Percentiles rank a stretch among this genome's conserved stretches.
Evolutionary conservation across 352 stramenopile species (phyloP).

Genomic region (Phytophthora pluvialis): DNA sequence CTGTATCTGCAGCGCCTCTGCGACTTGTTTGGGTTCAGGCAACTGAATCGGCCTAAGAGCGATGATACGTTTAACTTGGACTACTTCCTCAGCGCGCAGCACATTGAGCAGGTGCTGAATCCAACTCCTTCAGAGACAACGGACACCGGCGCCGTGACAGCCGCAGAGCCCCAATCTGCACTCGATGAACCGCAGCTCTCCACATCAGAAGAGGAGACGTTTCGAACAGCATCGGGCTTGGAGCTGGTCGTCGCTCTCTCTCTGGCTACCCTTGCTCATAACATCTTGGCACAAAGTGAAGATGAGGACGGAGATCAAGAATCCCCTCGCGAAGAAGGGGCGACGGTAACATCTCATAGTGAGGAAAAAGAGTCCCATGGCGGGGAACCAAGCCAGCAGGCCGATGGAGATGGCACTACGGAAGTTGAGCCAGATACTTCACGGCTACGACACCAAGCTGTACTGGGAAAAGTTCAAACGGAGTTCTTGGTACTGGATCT

Average conservation of each 20-base stretch:
- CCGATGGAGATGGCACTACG: background rate
- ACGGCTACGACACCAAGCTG: slow-evolving; percentile 6
- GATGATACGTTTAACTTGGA: slow-evolving; percentile 48
- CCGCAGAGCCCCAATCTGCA: background rate
- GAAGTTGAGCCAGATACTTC: slow-evolving; percentile 5
- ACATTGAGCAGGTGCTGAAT: slow-evolving; percentile 53
- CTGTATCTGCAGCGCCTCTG: slow-evolving; percentile 58
- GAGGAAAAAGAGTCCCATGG: slow-evolving; percentile 3
- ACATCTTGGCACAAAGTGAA: slow-evolving; percentile 41
- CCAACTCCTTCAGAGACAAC: background rate
- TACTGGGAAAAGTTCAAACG: slow-evolving; percentile 34
- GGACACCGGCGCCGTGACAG: background rate
- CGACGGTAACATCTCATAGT: slow-evolving; percentile 2
- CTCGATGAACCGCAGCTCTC: slow-evolving; percentile 1
- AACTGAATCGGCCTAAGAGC: background rate
- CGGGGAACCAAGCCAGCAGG: background rate
- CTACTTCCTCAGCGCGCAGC: slow-evolving; percentile 55
- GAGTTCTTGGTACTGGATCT: slow-evolving; percentile 52
- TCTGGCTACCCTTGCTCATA: slow-evolving; percentile 33
- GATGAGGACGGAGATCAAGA: slow-evolving; percentile 16
- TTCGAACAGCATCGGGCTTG: slow-evolving; percentile 30
- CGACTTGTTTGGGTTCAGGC: slow-evolving; percentile 52
- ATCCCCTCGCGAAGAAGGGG: background rate
- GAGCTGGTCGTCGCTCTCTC: slow-evolving; percentile 31
- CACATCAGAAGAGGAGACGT: slow-evolving; percentile 16